phyloP scores from a whole-genome alignment of 2,329 filamentous ascomycete species.

The Pestalotiopsis sp. region DNA sequence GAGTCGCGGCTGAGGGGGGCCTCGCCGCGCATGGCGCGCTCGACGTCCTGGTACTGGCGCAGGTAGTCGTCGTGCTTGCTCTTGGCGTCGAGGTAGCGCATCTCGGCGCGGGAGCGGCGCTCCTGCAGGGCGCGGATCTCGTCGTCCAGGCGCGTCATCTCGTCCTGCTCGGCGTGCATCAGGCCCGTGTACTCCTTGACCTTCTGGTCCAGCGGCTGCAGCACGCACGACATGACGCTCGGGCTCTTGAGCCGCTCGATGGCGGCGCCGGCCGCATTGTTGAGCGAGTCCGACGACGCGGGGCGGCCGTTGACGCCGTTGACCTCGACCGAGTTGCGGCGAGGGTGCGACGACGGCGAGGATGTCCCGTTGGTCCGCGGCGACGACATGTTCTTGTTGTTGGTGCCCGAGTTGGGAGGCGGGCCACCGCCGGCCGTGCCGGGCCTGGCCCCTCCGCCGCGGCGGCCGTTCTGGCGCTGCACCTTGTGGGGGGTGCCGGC shows the following conservation, averaged over 20 bases:
- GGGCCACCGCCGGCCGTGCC: slow-evolving; percentile 12
- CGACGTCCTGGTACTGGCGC: slow-evolving; percentile 44
- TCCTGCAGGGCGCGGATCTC: slow-evolving; percentile 45
- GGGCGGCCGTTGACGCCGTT: neutral
- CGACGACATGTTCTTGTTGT: slow-evolving; percentile 18
- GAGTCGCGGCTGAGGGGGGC: slow-evolving; percentile 14
- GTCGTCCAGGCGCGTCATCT: slow-evolving; percentile 46
- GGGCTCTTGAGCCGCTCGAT: slow-evolving; percentile 49
- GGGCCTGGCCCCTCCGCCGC: slow-evolving; percentile 19
- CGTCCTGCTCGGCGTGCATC: slow-evolving; percentile 43
- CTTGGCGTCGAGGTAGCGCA: slow-evolving; percentile 45
- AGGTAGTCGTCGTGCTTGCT: slow-evolving; percentile 47
- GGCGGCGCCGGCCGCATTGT: slow-evolving; percentile 18
- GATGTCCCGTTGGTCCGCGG: slow-evolving; percentile 22
- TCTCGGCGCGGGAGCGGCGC: slow-evolving; percentile 42
- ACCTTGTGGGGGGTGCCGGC: slow-evolving; percentile 18
- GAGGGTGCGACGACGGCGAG: neutral
- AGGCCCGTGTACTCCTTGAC: slow-evolving; percentile 45
- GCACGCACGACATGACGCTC: slow-evolving; percentile 44
- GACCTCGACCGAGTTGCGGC: neutral
- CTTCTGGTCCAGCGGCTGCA: slow-evolving; percentile 48
- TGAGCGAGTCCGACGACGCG: slow-evolving; percentile 13
- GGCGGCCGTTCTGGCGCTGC: slow-evolving; percentile 27
- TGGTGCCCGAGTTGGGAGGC: slow-evolving; percentile 13
- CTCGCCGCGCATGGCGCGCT: slow-evolving; percentile 45